These are phyloP conservation scores for barley (Hordeum vulgare) DNA, from an alignment of 176 grass and related monocot species.

Conservation along the genomic window DNA sequence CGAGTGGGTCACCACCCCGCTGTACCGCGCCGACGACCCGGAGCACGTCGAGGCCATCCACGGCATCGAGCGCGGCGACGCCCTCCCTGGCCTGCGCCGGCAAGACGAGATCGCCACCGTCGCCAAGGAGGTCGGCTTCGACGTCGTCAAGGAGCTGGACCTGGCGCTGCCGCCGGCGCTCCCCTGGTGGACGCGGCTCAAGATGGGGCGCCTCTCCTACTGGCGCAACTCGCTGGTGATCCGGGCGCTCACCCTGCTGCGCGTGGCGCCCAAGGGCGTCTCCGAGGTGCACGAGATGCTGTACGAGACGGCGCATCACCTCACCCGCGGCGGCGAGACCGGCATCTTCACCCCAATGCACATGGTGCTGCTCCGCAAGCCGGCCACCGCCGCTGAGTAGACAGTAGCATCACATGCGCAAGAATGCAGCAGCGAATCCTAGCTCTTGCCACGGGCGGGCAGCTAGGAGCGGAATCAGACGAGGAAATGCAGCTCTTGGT, in stretches of 20 bases:
- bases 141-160: conserved; percentile 72
- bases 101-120: conserved; percentile 58
- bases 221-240: conserved; percentile 89
- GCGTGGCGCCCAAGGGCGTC: conserved; percentile 62
- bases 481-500: background rate
- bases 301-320: conserved; percentile 85
- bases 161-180: conserved; percentile 63
- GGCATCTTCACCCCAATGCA: conserved; percentile 96
- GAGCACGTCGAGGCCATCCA: conserved; percentile 73
- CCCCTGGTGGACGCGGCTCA: conserved; percentile 90
- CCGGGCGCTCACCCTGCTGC: conserved; percentile 68
- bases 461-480: background rate
- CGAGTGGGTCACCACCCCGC: conserved; percentile 87
- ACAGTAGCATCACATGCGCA: background rate
- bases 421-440: background rate
- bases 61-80: conserved; percentile 83
- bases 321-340: conserved; percentile 67
- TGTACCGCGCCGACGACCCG: conserved; percentile 55
- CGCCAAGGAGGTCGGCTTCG: conserved; percentile 59
- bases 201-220: conserved; percentile 89
- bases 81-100: conserved; percentile 63
- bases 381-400: background rate
- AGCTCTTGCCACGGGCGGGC: background rate
- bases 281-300: conserved; percentile 92
- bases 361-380: conserved; percentile 91